These are phyloP conservation scores for Manihot esculenta DNA, from an alignment of 441 rosid genomes.

Conservation along the genomic window DNA sequence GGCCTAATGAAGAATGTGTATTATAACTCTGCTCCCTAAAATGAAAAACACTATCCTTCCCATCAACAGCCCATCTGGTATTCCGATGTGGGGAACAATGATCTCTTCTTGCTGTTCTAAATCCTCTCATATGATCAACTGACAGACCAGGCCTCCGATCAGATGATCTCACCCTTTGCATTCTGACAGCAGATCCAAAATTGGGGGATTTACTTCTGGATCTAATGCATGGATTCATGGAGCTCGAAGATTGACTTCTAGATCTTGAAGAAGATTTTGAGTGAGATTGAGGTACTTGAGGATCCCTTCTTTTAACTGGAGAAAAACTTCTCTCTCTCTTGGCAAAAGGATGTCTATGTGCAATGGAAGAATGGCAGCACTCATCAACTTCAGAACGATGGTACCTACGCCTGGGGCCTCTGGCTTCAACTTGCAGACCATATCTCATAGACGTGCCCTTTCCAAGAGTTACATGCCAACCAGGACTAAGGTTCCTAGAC, in stretches of 20 bases:
- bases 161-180: neutral
- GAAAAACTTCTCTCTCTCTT: conserved; percentile 25
- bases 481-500: conserved; percentile 23
- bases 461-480: conserved; percentile 16
- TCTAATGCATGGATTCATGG: conserved; percentile 13
- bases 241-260: conserved; percentile 9
- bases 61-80: conserved; percentile 16
- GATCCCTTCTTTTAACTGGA: conserved; percentile 21
- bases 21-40: conserved; percentile 15
- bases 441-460: conserved; percentile 22
- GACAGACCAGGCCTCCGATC: conserved; percentile 7
- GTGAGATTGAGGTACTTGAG: conserved; percentile 1
- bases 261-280: conserved; percentile 19
- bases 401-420: conserved; percentile 14
- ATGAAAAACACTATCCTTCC: conserved; percentile 14
- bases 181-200: neutral
- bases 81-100: neutral
- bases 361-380: conserved; percentile 7
- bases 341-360: neutral
- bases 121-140: conserved; percentile 2
- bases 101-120: conserved; percentile 1
- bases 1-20: conserved; percentile 16
- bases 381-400: conserved; percentile 12
- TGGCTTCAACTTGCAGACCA: conserved; percentile 15
- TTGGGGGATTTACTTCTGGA: conserved; percentile 23